Evolutionary conservation across 2,329 filamentous ascomycete species (phyloP).

Genomic region (Coleophoma eucalyptorum): DNA sequence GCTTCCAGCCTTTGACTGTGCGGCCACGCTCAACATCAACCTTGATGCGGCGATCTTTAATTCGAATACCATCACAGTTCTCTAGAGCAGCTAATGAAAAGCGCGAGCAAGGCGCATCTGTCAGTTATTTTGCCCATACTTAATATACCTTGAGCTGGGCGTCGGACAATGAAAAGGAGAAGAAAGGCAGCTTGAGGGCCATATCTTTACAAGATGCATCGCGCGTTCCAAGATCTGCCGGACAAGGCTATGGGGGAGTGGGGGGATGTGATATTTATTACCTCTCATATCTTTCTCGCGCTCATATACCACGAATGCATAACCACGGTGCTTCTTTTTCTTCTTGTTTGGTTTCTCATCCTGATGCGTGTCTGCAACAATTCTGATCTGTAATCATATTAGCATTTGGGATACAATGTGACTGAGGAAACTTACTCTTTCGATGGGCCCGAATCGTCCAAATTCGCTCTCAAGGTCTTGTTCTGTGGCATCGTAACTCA

Average conservation of each 20-base stretch:
- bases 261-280: slow-evolving; percentile 52
- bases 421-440: slow-evolving; percentile 60
- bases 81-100: slow-evolving; percentile 81
- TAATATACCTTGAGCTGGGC: slow-evolving; percentile 37
- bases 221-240: slow-evolving; percentile 10
- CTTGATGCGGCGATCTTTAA: slow-evolving; percentile 87
- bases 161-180: slow-evolving; percentile 21
- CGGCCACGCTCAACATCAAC: slow-evolving; percentile 96
- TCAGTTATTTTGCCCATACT: slow-evolving; percentile 64
- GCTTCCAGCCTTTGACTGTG: slow-evolving; percentile 91
- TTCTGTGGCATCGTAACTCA: slow-evolving; percentile 86
- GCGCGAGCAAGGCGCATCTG: slow-evolving; percentile 58
- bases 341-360: slow-evolving; percentile 70
- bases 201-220: slow-evolving; percentile 40
- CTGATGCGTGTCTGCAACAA: slow-evolving; percentile 73
- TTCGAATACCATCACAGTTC: slow-evolving; percentile 78
- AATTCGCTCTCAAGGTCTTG: slow-evolving; percentile 93
- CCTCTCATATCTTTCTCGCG: slow-evolving; percentile 99
- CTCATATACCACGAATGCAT: slow-evolving; percentile 96
- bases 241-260: slow-evolving; percentile 28
- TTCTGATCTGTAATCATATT: slow-evolving; percentile 63
- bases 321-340: slow-evolving; percentile 80
- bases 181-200: slow-evolving; percentile 32
- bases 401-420: not conserved
- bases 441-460: slow-evolving; percentile 87